Percentiles rank a stretch among this genome's conserved stretches.
phyloP scores from a whole-genome alignment of 2,329 filamentous ascomycete genomes.

The Pestalotiopsis sp. region DNA sequence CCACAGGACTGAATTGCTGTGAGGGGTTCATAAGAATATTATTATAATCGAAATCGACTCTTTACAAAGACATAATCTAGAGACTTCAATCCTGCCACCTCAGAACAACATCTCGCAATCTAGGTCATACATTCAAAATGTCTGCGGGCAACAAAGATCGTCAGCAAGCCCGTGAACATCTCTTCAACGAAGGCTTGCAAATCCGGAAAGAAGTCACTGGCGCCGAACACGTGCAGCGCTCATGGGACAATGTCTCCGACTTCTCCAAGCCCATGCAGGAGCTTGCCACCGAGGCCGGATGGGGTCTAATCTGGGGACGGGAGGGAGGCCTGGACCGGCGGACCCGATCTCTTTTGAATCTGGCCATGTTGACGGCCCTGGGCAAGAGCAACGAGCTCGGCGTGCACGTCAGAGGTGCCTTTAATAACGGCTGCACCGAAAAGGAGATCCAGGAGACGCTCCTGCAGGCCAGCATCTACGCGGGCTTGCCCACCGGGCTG shows the following conservation, averaged over 20 bases:
- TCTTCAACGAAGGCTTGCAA: constrained; percentile 9
- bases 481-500: constrained; percentile 8
- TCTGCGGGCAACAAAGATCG: not conserved
- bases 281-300: constrained; percentile 13
- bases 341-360: constrained; percentile 7
- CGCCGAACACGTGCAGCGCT: constrained; percentile 11
- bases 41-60: not conserved
- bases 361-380: constrained; percentile 9
- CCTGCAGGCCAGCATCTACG: constrained; percentile 9
- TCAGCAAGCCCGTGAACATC: not conserved
- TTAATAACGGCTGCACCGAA: constrained; percentile 10
- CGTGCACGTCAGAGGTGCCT: constrained; percentile 8
- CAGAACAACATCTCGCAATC: not conserved
- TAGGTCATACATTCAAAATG: not conserved
- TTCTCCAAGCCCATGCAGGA: constrained; percentile 13
- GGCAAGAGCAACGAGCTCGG: constrained; percentile 13
- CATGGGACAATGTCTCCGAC: constrained; percentile 9
- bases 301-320: constrained; percentile 13
- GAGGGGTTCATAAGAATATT: not conserved
- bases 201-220: constrained; percentile 11
- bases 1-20: not conserved
- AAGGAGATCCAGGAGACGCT: constrained; percentile 11
- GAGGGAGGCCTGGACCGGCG: constrained; percentile 6
- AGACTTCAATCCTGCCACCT: not conserved
- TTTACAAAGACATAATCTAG: not conserved